Evolutionary conservation across 2,329 filamentous ascomycete genomes (phyloP), one percentile per base, ranked within the genome.

Genomic region (Scedosporium minutisporum): DNA sequence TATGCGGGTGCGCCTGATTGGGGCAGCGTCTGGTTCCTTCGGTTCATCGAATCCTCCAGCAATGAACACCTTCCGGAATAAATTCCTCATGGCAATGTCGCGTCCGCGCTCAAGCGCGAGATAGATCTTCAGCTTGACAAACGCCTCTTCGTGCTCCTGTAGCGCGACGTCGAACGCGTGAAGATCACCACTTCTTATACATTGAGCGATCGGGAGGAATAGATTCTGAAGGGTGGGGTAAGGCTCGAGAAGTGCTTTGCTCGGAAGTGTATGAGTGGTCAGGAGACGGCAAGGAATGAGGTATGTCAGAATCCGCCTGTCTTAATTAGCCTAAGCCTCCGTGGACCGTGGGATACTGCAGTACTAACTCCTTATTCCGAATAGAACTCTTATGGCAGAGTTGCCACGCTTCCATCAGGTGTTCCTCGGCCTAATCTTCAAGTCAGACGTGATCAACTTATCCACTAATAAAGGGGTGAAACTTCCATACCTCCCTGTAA

Each of bases 261-360:
- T 91, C 0, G 95, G 96, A 1, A 99, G 83, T 0, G 87, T 89
- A 71, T 96, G 92, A 29, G 85, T 90, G 2, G 91, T 97, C 63
- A 99, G 83, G 38, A 99, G 85, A 67, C 91, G 91, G 66, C 93
- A 97, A 0, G 95, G 95, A 61, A 99, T 93, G 10, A 99, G 85
- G 70, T 99, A 99, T 2, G 89, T 96, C 33, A 99, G 81, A 62
- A 99, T 97, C 63, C 95, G 83, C 70, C 90, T 95, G 67, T 6
- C 6, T 9, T 33, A 42, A 33, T 62, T 57, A 62, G 51, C 18
- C 10, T 18, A 3, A 9, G n/a, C n/a, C 12, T 25, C 25, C 21
- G 25, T 10, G 6, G 44, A 18, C 18, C 4, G 4, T 33, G 16
- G 33, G 6, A 9, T 33, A 12, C 58, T 42, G n/a, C 6, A n/a